Conservation (phyloP, 306 rosid genomes). For the Elaeagnus macrophylla region DNA sequence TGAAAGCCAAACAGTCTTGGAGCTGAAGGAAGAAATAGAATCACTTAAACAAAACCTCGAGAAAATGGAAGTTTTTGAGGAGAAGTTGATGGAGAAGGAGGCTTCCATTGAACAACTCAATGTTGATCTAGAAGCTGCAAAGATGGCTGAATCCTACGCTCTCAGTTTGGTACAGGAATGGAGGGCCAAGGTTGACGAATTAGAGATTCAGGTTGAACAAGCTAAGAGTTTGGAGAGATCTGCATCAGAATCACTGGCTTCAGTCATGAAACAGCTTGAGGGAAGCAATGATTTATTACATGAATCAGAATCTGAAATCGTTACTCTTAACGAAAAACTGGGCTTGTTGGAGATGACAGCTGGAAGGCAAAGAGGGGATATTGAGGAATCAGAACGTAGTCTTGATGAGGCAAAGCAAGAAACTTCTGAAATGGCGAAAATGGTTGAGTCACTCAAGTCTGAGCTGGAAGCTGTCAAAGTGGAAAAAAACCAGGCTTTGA, state of each 20-base stretch:
- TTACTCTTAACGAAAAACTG: constrained; percentile 61
- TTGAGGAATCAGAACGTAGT: constrained; percentile 52
- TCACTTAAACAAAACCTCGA: constrained; percentile 55
- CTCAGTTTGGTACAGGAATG: constrained; percentile 66
- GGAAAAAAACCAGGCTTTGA: constrained; percentile 71
- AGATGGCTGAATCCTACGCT: constrained; percentile 78
- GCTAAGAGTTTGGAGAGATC: constrained; percentile 74
- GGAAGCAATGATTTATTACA: constrained; percentile 58
- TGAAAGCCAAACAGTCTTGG: constrained; percentile 35
- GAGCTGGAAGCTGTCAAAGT: constrained; percentile 55
- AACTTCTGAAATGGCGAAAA: constrained; percentile 44
- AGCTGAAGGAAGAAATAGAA: constrained; percentile 55
- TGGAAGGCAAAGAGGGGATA: constrained; percentile 58
- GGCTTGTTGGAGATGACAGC: constrained; percentile 72
- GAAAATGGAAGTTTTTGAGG: constrained; percentile 37
- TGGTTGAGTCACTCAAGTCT: constrained; percentile 38
- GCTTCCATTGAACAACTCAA: constrained; percentile 61
- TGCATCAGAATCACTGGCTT: constrained; percentile 69
- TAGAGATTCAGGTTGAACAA: constrained; percentile 52
- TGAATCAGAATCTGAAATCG: constrained; percentile 62
- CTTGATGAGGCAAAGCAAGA: constrained; percentile 52
- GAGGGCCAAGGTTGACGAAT: constrained; percentile 47
- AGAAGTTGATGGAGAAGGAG: constrained; percentile 54
- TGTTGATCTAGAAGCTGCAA: constrained; percentile 81
- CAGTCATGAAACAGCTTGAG: constrained; percentile 61